Evolutionary conservation across 2,329 filamentous ascomycete genomes (phyloP), one percentile per base, ranked within the genome.

Genomic region (Colletotrichum caudatum): DNA sequence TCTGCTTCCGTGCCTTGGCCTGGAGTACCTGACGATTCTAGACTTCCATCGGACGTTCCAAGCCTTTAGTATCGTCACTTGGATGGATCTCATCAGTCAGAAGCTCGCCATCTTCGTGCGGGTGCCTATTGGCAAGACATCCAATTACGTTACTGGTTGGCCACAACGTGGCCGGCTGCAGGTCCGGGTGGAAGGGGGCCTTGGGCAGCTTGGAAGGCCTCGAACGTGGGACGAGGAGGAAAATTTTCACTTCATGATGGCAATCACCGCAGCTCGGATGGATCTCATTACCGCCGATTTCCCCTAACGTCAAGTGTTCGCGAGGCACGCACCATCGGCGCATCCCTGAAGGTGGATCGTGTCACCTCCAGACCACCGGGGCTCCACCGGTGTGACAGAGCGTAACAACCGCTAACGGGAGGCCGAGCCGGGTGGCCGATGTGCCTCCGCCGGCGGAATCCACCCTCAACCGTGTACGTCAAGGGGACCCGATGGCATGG

Each of bases 221-320:
- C 29, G 33, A 37, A 53, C 60, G 48, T 53, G 60, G 35, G 35
- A 53, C 46, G 53, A 39, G 29, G 29, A 16, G 57, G 39, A 64
- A 71, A 71, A 71, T 71, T 71, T 71, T 71, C 69, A 69, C 53
- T 46, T 71, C 65, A 69, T 53, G 37, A 69, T 71, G 69, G 65
- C 48, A 26, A 60, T 64, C 39, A 59, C 64, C 51, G 69, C 46
- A 71, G 53, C 59, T 64, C 59, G 54, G 65, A 71, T 71, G 69
- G 69, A 71, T 71, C 69, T 69, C 53, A 64, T 64, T 68, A 71
- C 69, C 26, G 39, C 39, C 66, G 65, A 41, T 39, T 73, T 74
- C 73, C 73, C 70, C 73, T 71, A 64, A 74, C 64, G 73, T 74
- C 37, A 73, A 69, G 68, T 66, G 44, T 65, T 73, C 67, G 73